Conservation (phyloP, 2,329 filamentous ascomycete genomes). For the Ascochyta koolunga region DNA sequence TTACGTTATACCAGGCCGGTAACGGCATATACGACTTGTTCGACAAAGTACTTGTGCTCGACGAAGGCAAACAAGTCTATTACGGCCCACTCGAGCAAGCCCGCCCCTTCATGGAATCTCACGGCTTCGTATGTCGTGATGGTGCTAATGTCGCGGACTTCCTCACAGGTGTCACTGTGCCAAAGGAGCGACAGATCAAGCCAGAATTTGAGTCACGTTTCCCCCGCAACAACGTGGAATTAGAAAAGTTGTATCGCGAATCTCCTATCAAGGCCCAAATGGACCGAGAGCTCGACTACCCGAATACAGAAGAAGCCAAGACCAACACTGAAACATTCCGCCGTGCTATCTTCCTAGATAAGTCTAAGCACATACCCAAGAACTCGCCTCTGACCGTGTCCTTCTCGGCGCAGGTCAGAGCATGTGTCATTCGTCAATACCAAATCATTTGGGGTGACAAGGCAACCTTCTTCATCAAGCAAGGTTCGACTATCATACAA, state of each 20-base stretch:
- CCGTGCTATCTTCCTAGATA: conserved; percentile 60
- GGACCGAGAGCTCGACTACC: conserved; percentile 64
- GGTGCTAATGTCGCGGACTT: conserved; percentile 74
- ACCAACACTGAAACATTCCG: conserved; percentile 57
- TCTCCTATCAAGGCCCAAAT: conserved; percentile 57
- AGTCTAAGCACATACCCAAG: conserved; percentile 60
- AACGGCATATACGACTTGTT: conserved; percentile 65
- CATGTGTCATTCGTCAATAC: conserved; percentile 65
- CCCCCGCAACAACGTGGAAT: conserved; percentile 52
- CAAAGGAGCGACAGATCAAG: conserved; percentile 50
- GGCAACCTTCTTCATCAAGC: conserved; percentile 67
- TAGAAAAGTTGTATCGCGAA: conserved; percentile 57
- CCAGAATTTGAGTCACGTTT: conserved; percentile 50
- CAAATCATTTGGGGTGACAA: conserved; percentile 71
- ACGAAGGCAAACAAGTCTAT: conserved; percentile 78
- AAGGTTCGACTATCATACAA: conserved; percentile 62
- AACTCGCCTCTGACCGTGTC: conserved; percentile 59
- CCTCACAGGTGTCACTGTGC: conserved; percentile 71
- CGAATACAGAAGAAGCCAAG: conserved; percentile 54
- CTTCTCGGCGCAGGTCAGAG: conserved; percentile 55
- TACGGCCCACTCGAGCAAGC: conserved; percentile 68
- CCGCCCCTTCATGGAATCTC: conserved; percentile 68
- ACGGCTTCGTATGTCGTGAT: conserved; percentile 69
- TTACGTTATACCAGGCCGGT: conserved; percentile 62
- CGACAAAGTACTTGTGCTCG: conserved; percentile 75